These are phyloP conservation scores for Multifurca ochricompacta DNA, from an alignment of 768 basidiomycete genomes.

Conservation along the genomic window DNA sequence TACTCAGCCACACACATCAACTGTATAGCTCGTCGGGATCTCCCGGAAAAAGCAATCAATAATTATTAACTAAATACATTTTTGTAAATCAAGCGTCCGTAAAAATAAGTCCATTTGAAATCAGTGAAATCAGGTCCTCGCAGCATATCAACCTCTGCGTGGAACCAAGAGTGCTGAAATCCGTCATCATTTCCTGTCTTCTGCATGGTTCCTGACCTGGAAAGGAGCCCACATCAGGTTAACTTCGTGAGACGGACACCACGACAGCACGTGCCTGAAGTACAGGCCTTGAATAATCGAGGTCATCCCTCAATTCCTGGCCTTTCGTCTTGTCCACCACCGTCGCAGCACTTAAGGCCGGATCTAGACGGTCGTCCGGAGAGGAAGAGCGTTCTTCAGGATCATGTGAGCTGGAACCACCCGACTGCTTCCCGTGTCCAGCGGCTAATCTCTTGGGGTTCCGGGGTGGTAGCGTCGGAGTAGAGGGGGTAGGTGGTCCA, in stretches of 20 bases:
- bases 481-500: background rate
- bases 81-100: conserved; percentile 1
- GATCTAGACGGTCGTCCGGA: conserved; percentile 10
- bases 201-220: background rate
- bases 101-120: background rate
- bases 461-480: conserved; percentile 10
- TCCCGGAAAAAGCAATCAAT: background rate
- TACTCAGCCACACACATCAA: conserved; percentile 15
- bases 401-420: background rate
- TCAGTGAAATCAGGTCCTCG: background rate
- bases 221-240: background rate
- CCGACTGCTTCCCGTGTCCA: background rate
- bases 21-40: conserved; percentile 19
- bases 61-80: background rate
- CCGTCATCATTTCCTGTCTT: background rate
- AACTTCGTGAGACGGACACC: background rate
- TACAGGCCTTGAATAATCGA: conserved; percentile 10
- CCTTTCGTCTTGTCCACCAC: background rate
- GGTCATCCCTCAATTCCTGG: conserved; percentile 5
- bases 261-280: background rate
- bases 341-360: background rate
- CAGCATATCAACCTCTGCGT: background rate
- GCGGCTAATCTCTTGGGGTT: conserved; percentile 6
- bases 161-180: background rate
- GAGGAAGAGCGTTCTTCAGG: background rate